Percentiles rank a stretch among this genome's conserved stretches.
These are phyloP conservation scores for Sarocladiaceae sp. DNA, from an alignment of 2,329 filamentous ascomycete species.

Conservation along the genomic window DNA sequence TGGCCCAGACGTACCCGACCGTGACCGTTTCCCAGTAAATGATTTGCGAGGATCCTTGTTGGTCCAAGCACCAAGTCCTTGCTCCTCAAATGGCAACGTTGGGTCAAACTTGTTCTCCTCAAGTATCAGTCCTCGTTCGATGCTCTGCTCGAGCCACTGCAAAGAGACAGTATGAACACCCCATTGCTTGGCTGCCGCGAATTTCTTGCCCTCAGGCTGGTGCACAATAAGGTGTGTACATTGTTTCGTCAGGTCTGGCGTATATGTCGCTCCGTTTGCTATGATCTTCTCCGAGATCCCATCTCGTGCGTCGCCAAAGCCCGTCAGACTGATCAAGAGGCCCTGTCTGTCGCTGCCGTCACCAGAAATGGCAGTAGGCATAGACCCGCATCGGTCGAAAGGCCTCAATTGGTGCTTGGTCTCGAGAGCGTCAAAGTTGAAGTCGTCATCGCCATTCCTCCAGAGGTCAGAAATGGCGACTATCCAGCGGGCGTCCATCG, in stretches of 20 bases:
- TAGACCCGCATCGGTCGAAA: slow-evolving; percentile 48
- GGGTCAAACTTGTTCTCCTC: slow-evolving; percentile 85
- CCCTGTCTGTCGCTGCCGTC: slow-evolving; percentile 18
- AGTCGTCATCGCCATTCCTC: slow-evolving; percentile 67
- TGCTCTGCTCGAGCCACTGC: slow-evolving; percentile 80
- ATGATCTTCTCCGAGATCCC: slow-evolving; percentile 62
- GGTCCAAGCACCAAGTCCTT: slow-evolving; percentile 71
- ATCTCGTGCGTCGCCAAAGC: slow-evolving; percentile 58
- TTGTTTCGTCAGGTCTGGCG: slow-evolving; percentile 76
- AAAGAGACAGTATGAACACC: slow-evolving; percentile 69
- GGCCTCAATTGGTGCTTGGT: slow-evolving; percentile 56
- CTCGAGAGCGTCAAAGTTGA: slow-evolving; percentile 67
- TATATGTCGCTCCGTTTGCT: slow-evolving; percentile 73
- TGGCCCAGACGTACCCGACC: slow-evolving; percentile 38
- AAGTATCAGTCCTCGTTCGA: slow-evolving; percentile 82
- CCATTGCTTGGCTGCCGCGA: slow-evolving; percentile 80
- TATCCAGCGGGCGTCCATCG: slow-evolving; percentile 79
- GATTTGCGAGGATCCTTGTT: slow-evolving; percentile 40
- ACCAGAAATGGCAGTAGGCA: slow-evolving; percentile 14
- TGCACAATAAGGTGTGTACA: slow-evolving; percentile 85
- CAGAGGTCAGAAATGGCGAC: slow-evolving; percentile 72
- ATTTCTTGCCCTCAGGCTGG: slow-evolving; percentile 80
- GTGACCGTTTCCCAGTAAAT: slow-evolving; percentile 49
- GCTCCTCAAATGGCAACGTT: slow-evolving; percentile 58
- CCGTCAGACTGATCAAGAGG: slow-evolving; percentile 49